Conservation (phyloP, 2,329 filamentous ascomycete genomes). For the Penicillium sclerotiorum region DNA sequence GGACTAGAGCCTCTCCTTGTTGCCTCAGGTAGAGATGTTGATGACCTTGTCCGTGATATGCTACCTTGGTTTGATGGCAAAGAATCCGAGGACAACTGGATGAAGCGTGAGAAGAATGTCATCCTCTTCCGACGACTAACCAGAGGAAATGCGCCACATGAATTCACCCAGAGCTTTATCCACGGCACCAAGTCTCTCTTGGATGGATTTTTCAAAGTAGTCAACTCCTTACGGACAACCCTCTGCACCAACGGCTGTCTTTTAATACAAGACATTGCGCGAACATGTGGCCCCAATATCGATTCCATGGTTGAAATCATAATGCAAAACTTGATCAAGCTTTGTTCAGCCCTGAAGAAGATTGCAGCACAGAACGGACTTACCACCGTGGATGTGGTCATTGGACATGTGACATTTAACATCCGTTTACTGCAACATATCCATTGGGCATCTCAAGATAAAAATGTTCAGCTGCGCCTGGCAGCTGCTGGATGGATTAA, state of each 20-base stretch:
- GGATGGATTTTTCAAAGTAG: constrained; percentile 85
- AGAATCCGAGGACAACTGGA: constrained; percentile 90
- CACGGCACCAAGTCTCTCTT: constrained; percentile 71
- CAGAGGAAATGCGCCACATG: constrained; percentile 78
- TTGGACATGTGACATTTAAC: constrained; percentile 78
- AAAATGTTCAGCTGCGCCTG: constrained; percentile 83
- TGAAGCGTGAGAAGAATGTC: constrained; percentile 79
- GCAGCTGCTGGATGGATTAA: constrained; percentile 82
- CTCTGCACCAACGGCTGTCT: constrained; percentile 84
- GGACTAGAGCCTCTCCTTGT: constrained; percentile 79
- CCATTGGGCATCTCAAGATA: constrained; percentile 80
- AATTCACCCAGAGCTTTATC: constrained; percentile 73
- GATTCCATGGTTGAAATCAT: constrained; percentile 89
- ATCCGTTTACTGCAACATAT: constrained; percentile 83
- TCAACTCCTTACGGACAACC: constrained; percentile 83
- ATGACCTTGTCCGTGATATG: constrained; percentile 85
- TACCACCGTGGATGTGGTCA: constrained; percentile 74
- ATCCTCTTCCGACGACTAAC: constrained; percentile 75
- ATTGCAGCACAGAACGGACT: constrained; percentile 86
- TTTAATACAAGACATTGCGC: constrained; percentile 81
- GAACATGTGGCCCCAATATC: constrained; percentile 72
- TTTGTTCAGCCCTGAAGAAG: constrained; percentile 88
- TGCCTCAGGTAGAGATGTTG: constrained; percentile 82
- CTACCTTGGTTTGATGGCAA: constrained; percentile 78
- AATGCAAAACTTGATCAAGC: constrained; percentile 85